A percentile compares a stretch with the other conserved stretches of the same genome.
These are phyloP conservation scores for Pseudogymnoascus destructans DNA, from an alignment of 2,329 filamentous ascomycete genomes.

Conservation along the genomic window DNA sequence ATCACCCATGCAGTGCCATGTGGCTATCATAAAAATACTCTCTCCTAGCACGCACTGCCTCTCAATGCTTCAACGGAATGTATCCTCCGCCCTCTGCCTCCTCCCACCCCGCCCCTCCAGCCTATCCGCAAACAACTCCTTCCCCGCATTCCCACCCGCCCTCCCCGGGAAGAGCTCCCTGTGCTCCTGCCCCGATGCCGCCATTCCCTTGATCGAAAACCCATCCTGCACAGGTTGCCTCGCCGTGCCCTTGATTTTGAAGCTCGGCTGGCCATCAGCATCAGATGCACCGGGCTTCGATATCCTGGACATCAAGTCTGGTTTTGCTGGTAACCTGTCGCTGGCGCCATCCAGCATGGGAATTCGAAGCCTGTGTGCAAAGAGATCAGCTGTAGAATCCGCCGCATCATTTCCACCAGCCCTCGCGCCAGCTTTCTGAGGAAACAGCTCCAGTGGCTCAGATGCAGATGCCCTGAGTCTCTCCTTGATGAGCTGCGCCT, in stretches of 20 bases:
- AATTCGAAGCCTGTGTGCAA: conserved; percentile 35
- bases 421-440: conserved; percentile 32
- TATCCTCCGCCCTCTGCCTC: conserved; percentile 58
- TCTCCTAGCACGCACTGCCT: not conserved
- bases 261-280: conserved; percentile 27
- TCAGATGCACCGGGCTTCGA: conserved; percentile 9
- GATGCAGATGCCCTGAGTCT: conserved; percentile 17
- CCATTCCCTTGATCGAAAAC: conserved; percentile 55
- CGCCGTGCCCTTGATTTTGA: conserved; percentile 49
- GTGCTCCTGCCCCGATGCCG: conserved; percentile 38
- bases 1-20: not conserved
- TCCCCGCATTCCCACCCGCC: conserved; percentile 46
- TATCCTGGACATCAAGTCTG: conserved; percentile 18
- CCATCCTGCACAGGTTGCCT: conserved; percentile 34
- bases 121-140: conserved; percentile 55
- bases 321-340: conserved; percentile 20
- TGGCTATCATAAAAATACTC: not conserved
- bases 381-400: conserved; percentile 39
- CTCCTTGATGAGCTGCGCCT: conserved; percentile 32
- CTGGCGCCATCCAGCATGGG: conserved; percentile 35
- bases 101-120: conserved; percentile 43
- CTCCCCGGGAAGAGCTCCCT: conserved; percentile 60
- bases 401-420: conserved; percentile 40
- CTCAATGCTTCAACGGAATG: conserved; percentile 51
- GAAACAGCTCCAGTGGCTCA: conserved; percentile 40